Evolutionary conservation across 2,329 filamentous ascomycete species (phyloP).

Genomic region (Aureobasidium sp.): DNA sequence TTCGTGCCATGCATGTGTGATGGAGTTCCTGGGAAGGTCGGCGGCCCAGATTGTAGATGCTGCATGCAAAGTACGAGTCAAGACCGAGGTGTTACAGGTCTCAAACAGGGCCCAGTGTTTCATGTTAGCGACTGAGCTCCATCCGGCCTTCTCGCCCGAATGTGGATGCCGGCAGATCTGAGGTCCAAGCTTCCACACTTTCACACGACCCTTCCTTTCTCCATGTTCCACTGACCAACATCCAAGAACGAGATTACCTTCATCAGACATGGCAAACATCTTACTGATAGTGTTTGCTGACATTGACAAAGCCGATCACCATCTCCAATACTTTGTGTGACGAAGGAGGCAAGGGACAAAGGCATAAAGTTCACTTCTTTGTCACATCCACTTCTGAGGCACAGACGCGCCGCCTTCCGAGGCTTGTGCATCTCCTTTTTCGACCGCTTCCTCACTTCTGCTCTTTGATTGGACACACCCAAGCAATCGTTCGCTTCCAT

Average conservation of each 20-base stretch:
- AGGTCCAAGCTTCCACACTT: neutral
- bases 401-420: slow-evolving; percentile 9
- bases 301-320: no score
- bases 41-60: neutral
- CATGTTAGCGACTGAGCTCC: slow-evolving; percentile 10
- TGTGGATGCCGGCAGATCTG: slow-evolving; percentile 1
- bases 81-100: neutral
- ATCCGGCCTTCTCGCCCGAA: neutral
- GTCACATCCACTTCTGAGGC: neutral
- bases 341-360: neutral
- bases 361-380: neutral
- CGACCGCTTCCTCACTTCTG: neutral
- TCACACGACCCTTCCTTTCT: neutral
- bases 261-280: neutral
- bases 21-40: neutral
- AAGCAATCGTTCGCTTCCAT: neutral
- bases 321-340: neutral
- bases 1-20: neutral
- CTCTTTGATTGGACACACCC: neutral
- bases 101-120: neutral
- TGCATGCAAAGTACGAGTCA: neutral
- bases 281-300: neutral
- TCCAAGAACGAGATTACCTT: neutral
- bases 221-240: neutral
- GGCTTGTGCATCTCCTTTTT: slow-evolving; percentile 1